Conservation (phyloP, 2,329 filamentous ascomycete genomes). For the Curvularia sp. region DNA sequence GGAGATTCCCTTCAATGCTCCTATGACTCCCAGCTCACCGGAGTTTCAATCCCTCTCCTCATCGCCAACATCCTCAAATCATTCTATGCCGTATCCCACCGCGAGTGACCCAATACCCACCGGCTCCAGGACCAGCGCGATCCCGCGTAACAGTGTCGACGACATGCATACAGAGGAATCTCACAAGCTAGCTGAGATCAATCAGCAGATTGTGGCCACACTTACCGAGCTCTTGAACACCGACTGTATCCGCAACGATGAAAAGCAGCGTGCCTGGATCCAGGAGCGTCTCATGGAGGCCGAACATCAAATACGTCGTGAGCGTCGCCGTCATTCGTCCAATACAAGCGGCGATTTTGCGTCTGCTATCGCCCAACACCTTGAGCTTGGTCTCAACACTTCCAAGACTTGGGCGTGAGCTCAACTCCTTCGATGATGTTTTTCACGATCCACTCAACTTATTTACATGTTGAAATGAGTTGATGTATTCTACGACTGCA, state of each 20-base stretch:
- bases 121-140: conserved; percentile 21
- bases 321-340: conserved; percentile 50
- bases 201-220: conserved; percentile 61
- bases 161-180: conserved; percentile 52
- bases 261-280: conserved; percentile 57
- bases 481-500: not conserved
- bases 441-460: not conserved
- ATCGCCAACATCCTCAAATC: conserved; percentile 39
- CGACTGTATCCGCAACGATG: conserved; percentile 57
- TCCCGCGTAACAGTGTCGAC: conserved; percentile 34
- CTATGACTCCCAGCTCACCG: conserved; percentile 47
- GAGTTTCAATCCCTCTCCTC: conserved; percentile 46
- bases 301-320: conserved; percentile 57
- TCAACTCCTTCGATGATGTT: not conserved
- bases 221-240: conserved; percentile 63
- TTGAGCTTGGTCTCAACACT: conserved; percentile 38
- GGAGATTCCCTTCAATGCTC: conserved; percentile 41
- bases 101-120: conserved; percentile 36
- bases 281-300: conserved; percentile 62
- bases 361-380: conserved; percentile 45
- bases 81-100: conserved; percentile 32
- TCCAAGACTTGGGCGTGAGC: conserved; percentile 40
- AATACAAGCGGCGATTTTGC: conserved; percentile 46
- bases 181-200: conserved; percentile 57
- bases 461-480: not conserved